Base-by-base conservation (phyloP, 2,329 filamentous ascomycete species). In the Neofusicoccum ribis region DNA sequence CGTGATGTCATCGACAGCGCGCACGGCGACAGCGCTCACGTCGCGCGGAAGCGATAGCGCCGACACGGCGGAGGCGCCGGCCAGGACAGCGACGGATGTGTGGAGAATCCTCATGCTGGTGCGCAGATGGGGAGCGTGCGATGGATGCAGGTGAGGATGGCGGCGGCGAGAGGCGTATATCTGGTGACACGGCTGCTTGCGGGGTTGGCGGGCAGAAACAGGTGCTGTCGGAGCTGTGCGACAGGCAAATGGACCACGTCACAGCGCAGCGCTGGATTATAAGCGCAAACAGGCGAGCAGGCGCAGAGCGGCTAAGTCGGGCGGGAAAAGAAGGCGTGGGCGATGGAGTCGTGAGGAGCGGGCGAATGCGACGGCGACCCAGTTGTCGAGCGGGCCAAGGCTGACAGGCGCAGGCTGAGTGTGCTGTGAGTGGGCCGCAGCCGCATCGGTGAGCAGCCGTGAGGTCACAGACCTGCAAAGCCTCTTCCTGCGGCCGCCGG, bases 21-120 rank as follows among this genome's bases (percentile, higher is more conserved):
- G 68, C 1, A 71, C 27, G 20, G 65, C 67, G 51, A 76, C 64
- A 11, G 72, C 72, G 62, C 72, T 68, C 23, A 66, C 36, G 41
- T 74, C 70, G 15, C 51, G 52, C 34, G 58, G 61, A 9, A 66
- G 14, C 37, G 64, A 58, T 9, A 63, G 59, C 1, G 60, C 64
- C 12, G 56, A 65, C 14, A 41, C 46, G 31, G 46, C 51, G 47
- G 58, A 54, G 6, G 39, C 49, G 23, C 56, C 17, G 15, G 39
- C 54, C 12, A 36, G n/a, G n/a, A 46, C 12, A 46, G 58, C 44
- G 36, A 43, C 46, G n/a, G 59, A 11, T 9, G 44, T n/a, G 2
- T 43, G 37, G 27, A 50, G 34, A 36, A 65, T 14, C 52, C n/a
- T 65, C 63, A 65, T 65, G 31, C 34, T 63, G 17, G 23, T 2